Percentiles rank a stretch among this genome's conserved stretches.
phyloP scores from a whole-genome alignment of 495 filamentous ascomycete genomes.

The Apiosordaria backusii region DNA sequence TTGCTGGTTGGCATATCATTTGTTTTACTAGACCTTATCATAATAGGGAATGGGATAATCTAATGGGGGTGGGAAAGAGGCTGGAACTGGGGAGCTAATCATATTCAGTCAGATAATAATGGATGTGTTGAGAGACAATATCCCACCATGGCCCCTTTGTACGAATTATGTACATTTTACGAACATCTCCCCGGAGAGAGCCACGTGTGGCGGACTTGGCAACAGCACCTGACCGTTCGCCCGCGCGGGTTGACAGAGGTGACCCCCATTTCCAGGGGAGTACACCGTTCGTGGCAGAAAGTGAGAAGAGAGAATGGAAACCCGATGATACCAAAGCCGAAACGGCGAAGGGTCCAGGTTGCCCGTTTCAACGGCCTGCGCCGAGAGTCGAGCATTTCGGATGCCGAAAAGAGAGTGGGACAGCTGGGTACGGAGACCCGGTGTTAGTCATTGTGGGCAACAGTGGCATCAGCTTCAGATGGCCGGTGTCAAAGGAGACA shows the following conservation, averaged over 20 bases:
- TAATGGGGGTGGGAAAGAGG: not conserved
- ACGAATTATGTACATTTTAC: constrained; percentile 10
- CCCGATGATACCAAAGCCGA: not conserved
- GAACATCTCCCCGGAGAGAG: constrained; percentile 4
- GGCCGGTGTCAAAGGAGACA: constrained; percentile 2
- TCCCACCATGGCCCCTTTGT: constrained; percentile 1
- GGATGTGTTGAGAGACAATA: not conserved
- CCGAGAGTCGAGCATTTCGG: not conserved
- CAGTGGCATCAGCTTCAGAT: not conserved
- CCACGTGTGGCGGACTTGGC: constrained; percentile 10
- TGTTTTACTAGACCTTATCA: not conserved
- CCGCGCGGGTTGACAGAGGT: not conserved
- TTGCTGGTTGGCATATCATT: not conserved
- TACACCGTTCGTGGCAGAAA: not conserved
- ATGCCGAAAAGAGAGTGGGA: not conserved
- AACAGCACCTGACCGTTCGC: not conserved
- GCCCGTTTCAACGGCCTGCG: not conserved
- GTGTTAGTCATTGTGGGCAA: constrained; percentile 3
- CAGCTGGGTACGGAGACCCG: not conserved
- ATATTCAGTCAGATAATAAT: not conserved
- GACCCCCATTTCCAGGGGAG: not conserved
- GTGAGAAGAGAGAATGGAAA: not conserved
- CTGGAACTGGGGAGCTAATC: not conserved
- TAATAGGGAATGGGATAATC: not conserved
- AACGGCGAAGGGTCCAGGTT: not conserved